A percentile compares a stretch with the other conserved stretches of the same genome.
Evolutionary conservation across 306 rosid genomes (phyloP).

Genomic region (Corylus heterophylla): DNA sequence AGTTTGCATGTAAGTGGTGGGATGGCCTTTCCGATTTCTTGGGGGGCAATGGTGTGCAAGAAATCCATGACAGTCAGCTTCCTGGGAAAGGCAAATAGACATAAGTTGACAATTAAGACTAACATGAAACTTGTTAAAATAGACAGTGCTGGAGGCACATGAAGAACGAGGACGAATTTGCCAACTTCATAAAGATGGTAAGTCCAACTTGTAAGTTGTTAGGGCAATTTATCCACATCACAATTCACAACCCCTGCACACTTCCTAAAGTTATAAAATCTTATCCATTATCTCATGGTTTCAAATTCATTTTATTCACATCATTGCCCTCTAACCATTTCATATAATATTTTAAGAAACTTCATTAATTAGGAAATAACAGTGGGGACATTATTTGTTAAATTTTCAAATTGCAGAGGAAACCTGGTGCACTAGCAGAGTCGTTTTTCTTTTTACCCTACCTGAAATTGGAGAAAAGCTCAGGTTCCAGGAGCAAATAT

Average conservation of each 20-base stretch:
- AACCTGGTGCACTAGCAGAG: constrained; percentile 14
- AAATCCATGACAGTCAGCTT: constrained; percentile 73
- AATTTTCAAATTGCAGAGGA: not conserved
- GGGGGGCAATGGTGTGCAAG: constrained; percentile 47
- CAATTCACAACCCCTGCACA: not conserved
- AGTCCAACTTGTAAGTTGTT: no score
- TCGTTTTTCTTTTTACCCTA: constrained; percentile 25
- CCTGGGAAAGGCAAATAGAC: constrained; percentile 43
- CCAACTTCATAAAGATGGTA: no score
- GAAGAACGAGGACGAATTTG: not conserved
- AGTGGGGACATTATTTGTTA: not conserved
- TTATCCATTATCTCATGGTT: no score
- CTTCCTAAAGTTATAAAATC: not conserved
- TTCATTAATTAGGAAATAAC: no score
- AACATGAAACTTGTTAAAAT: not conserved
- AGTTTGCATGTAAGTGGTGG: constrained; percentile 70
- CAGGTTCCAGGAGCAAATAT: constrained; percentile 69
- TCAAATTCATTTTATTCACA: no score
- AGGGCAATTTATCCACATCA: not conserved
- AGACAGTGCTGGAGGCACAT: not conserved
- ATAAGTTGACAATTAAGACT: constrained; percentile 1
- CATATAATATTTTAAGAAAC: no score
- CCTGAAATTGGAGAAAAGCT: constrained; percentile 84
- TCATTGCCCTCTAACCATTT: no score
- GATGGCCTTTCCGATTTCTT: constrained; percentile 40